Conservation (phyloP, 129 eudicot genomes). For the Arctium lappa region DNA sequence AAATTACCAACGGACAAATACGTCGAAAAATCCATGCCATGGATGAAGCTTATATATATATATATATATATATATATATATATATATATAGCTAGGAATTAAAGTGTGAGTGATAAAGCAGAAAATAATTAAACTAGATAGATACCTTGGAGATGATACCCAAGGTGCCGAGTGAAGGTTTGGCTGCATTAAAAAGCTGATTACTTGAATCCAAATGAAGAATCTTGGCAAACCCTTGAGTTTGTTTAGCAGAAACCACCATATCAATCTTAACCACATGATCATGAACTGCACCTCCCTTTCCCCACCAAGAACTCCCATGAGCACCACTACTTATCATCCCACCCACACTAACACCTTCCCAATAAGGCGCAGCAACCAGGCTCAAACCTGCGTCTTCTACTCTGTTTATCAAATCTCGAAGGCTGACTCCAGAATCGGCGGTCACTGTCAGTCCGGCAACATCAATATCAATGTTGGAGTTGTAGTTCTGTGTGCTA, state of each 20-base stretch:
- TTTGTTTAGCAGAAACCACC: conserved; percentile 44
- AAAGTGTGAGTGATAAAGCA: too few relatives aligned
- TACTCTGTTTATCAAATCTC: conserved; percentile 47
- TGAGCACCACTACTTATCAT: conserved; percentile 74
- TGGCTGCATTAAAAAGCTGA: conserved; percentile 55
- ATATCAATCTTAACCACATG: conserved; percentile 52
- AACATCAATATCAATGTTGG: conserved; percentile 36
- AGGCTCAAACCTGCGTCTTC: conserved; percentile 58
- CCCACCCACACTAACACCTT: conserved; percentile 82
- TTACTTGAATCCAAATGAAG: conserved; percentile 40
- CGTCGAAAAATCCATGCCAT: too few relatives aligned
- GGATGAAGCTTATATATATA: too few relatives aligned
- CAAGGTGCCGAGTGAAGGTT: conserved; percentile 64
- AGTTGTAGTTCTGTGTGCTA: conserved; percentile 55
- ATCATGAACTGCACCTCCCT: conserved; percentile 78
- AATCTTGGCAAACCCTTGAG: conserved; percentile 57
- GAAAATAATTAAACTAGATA: too few relatives aligned
- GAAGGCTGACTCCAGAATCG: conserved; percentile 63
- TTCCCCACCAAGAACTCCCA: conserved; percentile 93
- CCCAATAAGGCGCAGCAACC: conserved; percentile 82
- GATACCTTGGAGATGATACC: conserved; percentile 83
- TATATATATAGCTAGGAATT: too few relatives aligned
- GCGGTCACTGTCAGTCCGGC: conserved; percentile 48
- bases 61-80: too few relatives aligned
- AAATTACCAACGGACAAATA: too few relatives aligned